These are phyloP conservation scores for Vaccinium corymbosum DNA, from an alignment of 148 eudicot species.

Conservation along the genomic window DNA sequence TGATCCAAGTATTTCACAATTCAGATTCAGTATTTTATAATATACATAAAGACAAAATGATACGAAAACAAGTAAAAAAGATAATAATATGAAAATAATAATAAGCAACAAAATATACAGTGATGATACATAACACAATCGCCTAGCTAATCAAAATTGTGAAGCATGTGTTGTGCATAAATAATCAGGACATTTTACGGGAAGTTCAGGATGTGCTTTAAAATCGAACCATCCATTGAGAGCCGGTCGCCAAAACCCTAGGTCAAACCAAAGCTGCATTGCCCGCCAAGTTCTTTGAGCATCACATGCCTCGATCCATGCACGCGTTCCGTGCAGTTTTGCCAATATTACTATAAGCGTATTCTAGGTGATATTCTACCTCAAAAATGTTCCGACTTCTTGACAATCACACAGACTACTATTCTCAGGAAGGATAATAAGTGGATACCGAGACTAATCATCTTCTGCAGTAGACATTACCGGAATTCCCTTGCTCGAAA, in stretches of 20 bases:
- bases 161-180: background rate
- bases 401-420: background rate
- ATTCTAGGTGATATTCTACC: background rate
- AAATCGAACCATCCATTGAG: background rate
- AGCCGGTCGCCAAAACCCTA: background rate
- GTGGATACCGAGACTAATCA: conserved; percentile 18
- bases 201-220: background rate
- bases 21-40: background rate
- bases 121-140: background rate
- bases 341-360: background rate
- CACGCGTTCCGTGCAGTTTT: background rate
- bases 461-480: conserved; percentile 52
- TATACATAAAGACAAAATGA: background rate
- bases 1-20: background rate
- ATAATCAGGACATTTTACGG: background rate
- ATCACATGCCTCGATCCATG: conserved; percentile 7
- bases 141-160: background rate
- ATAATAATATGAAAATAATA: background rate
- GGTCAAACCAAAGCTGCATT: background rate
- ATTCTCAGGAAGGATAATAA: background rate
- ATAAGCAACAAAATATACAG: background rate
- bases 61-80: background rate
- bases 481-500: conserved; percentile 78
- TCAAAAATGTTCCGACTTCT: background rate
- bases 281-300: background rate